These are phyloP conservation scores for Suhomyces emberorum DNA, from an alignment of 805 yeast genomes.

Conservation along the genomic window DNA sequence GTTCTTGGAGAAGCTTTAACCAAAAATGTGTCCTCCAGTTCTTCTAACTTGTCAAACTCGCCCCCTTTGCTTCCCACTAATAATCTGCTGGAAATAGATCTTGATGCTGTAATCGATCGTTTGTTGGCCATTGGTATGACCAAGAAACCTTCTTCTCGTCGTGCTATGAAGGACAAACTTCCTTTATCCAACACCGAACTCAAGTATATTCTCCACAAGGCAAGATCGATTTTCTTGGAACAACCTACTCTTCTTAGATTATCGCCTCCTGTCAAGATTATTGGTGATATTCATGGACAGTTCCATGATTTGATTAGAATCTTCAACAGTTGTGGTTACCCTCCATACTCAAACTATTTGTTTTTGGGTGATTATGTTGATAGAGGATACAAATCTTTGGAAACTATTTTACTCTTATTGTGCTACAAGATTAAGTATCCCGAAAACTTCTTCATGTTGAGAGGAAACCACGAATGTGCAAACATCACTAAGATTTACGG, in stretches of 20 bases:
- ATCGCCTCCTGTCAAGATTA: constrained; percentile 78
- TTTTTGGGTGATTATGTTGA: constrained; percentile 61
- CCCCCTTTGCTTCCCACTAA: constrained; percentile 20
- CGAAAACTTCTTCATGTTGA: constrained; percentile 56
- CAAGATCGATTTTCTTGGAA: constrained; percentile 56
- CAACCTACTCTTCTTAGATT: constrained; percentile 66
- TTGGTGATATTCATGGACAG: constrained; percentile 80
- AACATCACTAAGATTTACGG: constrained; percentile 59
- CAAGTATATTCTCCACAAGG: constrained; percentile 52
- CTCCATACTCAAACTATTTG: constrained; percentile 54
- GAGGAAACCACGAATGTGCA: constrained; percentile 61
- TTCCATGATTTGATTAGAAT: constrained; percentile 52
- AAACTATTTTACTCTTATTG: constrained; percentile 49
- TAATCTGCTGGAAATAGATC: constrained; percentile 38
- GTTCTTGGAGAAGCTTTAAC: constrained; percentile 5
- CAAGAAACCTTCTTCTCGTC: constrained; percentile 9
- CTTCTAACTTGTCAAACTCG: constrained; percentile 18
- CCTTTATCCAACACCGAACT: constrained; percentile 52
- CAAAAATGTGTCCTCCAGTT: constrained; percentile 12
- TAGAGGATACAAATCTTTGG: constrained; percentile 56
- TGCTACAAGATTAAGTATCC: constrained; percentile 58
- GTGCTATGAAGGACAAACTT: constrained; percentile 41
- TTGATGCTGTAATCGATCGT: constrained; percentile 63
- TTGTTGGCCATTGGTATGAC: constrained; percentile 48
- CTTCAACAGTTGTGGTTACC: constrained; percentile 57